Percentiles rank a stretch among this genome's conserved stretches.
Evolutionary conservation across 2,329 filamentous ascomycete genomes (phyloP).

Genomic region (Ophiostoma sp.): DNA sequence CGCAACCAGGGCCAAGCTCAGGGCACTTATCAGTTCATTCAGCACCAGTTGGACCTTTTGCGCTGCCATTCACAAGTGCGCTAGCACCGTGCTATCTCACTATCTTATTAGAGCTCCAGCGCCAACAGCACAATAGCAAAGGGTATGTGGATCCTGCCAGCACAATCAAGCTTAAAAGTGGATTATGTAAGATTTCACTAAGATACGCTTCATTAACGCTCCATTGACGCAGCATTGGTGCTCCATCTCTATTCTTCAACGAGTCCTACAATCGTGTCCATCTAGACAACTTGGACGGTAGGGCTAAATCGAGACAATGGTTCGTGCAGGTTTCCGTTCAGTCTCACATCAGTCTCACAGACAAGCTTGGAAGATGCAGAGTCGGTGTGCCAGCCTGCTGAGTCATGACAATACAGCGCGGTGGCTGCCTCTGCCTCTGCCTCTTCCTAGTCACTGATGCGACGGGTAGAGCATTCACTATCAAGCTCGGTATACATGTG

Average conservation of each 20-base stretch:
- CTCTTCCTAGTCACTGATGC: not conserved
- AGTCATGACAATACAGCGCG: not conserved
- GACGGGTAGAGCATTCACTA: not conserved
- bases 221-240: not conserved
- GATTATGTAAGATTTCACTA: not conserved
- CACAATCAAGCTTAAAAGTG: not conserved
- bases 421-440: not conserved
- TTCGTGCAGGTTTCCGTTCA: not conserved
- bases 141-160: not conserved
- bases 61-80: not conserved
- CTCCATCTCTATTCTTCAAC: not conserved
- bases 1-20: conserved; percentile 1
- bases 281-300: not conserved
- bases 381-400: not conserved
- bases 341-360: not conserved
- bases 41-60: not conserved
- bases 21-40: not conserved
- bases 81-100: not conserved
- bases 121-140: not conserved
- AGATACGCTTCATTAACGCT: not conserved
- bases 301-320: not conserved
- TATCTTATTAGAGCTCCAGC: not conserved
- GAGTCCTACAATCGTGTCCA: not conserved
- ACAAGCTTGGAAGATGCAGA: not conserved
- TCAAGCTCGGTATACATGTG: not conserved